Base-by-base conservation (phyloP, 2,329 filamentous ascomycete species). In the Penicillium sp. region DNA sequence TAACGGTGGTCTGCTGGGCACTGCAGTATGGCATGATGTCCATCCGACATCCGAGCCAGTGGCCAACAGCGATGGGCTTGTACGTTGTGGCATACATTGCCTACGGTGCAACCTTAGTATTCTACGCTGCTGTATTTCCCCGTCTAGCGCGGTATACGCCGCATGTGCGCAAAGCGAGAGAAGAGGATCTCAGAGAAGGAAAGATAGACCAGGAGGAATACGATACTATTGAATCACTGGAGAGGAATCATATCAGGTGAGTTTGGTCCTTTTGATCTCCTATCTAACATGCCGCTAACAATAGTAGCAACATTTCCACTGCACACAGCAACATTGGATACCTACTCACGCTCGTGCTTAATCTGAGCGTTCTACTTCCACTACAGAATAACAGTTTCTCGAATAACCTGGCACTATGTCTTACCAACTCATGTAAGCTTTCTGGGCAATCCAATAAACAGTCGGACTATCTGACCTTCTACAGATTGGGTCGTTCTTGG, bases 291-390 rank as follows among this genome's bases (percentile, higher is more conserved):
- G 3, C 27, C 43, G 21, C 57, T 68, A 33, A 68, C 23, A 3
- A 25, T 10, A 42, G 6, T 43, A 73, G 75, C 61, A 77, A 73
- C 52, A 69, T 77, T 8, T 77, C 74, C 3, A 77, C 75, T n/a
- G 75, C 75, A 2, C 75, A 78, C 56, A 76, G 74, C 33, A 78
- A 77, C 52, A 77, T 77, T 25, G 75, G 76, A 29, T 78, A 78
- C 54, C 58, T 78, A 23, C 57, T 77, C 12, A 76, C 74, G 1
- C 62, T 77, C 13, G 69, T 73, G 1, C 67, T 78, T 38, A 77
- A 77, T 43, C 63, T 78, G 21, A 75, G 75, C 51, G 72, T 78
- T 7, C 59, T 78, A 12, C 61, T 78, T 19, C 75, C 75, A 4
- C 62, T 78, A 12, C 67, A 76, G 45, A 67, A 66, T 10, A 72